phyloP scores from a whole-genome alignment of 768 basidiomycete species.

The Collybia nuda region DNA sequence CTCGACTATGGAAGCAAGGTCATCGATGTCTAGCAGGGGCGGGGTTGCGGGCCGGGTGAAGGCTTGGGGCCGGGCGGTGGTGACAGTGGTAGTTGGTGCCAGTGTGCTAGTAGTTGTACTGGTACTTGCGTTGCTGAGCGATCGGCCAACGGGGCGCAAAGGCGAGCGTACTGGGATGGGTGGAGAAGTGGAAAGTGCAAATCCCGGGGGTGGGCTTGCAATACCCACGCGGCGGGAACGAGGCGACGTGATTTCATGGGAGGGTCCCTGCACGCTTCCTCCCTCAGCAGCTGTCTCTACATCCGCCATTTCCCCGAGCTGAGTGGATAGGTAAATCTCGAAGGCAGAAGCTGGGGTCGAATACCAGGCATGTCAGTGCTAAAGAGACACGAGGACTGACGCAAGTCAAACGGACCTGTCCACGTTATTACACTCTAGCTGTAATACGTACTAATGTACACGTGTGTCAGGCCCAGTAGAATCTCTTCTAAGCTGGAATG shows the following conservation, averaged over 20 bases:
- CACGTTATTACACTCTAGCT: too few relatives aligned
- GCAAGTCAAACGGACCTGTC: too few relatives aligned
- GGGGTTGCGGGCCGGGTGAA: slow-evolving; percentile 18
- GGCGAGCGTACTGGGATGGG: slow-evolving; percentile 35
- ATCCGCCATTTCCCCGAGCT: too few relatives aligned
- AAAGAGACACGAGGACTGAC: too few relatives aligned
- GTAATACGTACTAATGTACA: too few relatives aligned
- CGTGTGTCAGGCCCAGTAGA: too few relatives aligned
- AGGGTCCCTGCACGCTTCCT: too few relatives aligned
- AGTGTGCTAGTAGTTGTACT: slow-evolving; percentile 5
- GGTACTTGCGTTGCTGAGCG: slow-evolving; percentile 18
- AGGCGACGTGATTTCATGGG: slow-evolving; percentile 20
- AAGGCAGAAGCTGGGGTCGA: too few relatives aligned
- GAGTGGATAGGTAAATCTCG: too few relatives aligned
- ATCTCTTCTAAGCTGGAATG: too few relatives aligned
- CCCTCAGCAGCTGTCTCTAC: too few relatives aligned
- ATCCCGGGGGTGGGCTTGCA: slow-evolving; percentile 31
- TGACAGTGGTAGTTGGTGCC: background rate
- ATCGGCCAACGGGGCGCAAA: slow-evolving; percentile 30
- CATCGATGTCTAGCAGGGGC: slow-evolving; percentile 22
- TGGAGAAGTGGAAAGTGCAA: slow-evolving; percentile 26
- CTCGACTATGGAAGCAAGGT: slow-evolving; percentile 23
- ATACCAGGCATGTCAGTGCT: too few relatives aligned
- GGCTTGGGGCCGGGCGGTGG: slow-evolving; percentile 6
- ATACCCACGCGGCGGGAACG: slow-evolving; percentile 47